Percentiles rank a stretch among this genome's conserved stretches.
phyloP scores from a whole-genome alignment of 768 basidiomycete species.

The Chiua virens region DNA sequence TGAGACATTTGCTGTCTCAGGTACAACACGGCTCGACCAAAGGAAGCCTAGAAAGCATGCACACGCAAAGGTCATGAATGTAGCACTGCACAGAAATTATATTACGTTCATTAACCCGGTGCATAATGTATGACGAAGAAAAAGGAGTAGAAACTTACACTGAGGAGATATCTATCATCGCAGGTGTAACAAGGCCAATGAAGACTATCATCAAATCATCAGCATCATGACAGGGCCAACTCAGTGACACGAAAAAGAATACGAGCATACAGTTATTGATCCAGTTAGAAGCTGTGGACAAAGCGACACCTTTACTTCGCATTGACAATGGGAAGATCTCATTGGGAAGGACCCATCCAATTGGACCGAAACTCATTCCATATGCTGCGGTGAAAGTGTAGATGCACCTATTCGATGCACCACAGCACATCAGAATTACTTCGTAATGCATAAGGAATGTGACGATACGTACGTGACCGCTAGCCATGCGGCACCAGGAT shows the following conservation, averaged over 20 bases:
- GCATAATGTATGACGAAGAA: neutral
- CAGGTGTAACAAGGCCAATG: constrained; percentile 72
- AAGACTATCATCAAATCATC: constrained; percentile 47
- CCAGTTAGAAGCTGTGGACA: constrained; percentile 88
- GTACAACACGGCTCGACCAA: constrained; percentile 69
- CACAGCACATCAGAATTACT: neutral
- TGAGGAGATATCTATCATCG: constrained; percentile 59
- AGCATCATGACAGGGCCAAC: neutral
- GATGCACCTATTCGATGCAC: constrained; percentile 44
- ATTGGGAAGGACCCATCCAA: constrained; percentile 82
- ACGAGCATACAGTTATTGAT: constrained; percentile 65
- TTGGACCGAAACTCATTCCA: constrained; percentile 74
- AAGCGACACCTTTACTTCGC: constrained; percentile 77
- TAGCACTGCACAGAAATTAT: constrained; percentile 41
- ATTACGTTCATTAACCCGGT: neutral
- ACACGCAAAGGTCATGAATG: constrained; percentile 65
- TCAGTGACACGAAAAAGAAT: neutral
- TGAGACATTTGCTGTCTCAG: constrained; percentile 76
- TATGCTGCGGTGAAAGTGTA: constrained; percentile 79
- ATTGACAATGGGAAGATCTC: constrained; percentile 82
- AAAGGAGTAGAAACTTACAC: constrained; percentile 37
- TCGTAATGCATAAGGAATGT: neutral
- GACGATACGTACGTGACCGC: constrained; percentile 56
- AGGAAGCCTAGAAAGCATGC: constrained; percentile 68
- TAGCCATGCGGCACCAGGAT: constrained; percentile 61